phyloP scores from a whole-genome alignment of 2,329 filamentous ascomycete species.

The Nannizzia gypsea region DNA sequence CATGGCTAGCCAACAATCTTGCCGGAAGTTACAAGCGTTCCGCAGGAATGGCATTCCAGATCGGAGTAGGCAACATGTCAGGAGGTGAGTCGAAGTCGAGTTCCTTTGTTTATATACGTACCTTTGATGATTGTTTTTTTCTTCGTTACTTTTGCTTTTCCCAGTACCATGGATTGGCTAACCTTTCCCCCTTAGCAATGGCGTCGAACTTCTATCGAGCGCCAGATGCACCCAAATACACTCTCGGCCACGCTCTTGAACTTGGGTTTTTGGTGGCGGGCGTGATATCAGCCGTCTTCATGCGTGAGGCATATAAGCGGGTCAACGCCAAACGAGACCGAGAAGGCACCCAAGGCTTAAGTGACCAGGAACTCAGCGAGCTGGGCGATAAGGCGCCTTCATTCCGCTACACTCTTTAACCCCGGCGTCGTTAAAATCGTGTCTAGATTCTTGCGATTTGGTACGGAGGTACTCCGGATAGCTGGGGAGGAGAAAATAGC shows the following conservation, averaged over 20 bases:
- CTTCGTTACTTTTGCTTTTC: neutral
- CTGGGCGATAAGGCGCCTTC: constrained; percentile 51
- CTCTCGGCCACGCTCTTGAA: constrained; percentile 41
- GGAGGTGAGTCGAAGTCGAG: constrained; percentile 20
- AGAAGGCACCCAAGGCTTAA: constrained; percentile 34
- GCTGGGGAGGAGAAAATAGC: neutral
- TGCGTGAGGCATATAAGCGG: constrained; percentile 42
- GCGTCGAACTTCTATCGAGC: constrained; percentile 59
- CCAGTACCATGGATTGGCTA: neutral
- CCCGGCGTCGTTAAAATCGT: too few species aligned
- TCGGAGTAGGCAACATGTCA: constrained; percentile 46
- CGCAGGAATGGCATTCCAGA: constrained; percentile 53
- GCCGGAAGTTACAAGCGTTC: constrained; percentile 46
- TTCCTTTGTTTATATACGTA: too few species aligned
- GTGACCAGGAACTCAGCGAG: constrained; percentile 44
- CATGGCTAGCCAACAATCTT: constrained; percentile 50
- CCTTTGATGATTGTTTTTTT: neutral
- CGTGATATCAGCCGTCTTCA: constrained; percentile 33
- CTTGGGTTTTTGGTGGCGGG: constrained; percentile 40
- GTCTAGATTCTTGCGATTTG: too few species aligned
- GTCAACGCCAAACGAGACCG: constrained; percentile 49
- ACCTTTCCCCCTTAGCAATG: constrained; percentile 40
- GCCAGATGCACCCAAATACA: constrained; percentile 39
- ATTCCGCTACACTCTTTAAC: constrained; percentile 49
- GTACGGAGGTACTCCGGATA: too few species aligned